phyloP scores from a whole-genome alignment of 306 rosid species.

The Dalbergia cochinchinensis region DNA sequence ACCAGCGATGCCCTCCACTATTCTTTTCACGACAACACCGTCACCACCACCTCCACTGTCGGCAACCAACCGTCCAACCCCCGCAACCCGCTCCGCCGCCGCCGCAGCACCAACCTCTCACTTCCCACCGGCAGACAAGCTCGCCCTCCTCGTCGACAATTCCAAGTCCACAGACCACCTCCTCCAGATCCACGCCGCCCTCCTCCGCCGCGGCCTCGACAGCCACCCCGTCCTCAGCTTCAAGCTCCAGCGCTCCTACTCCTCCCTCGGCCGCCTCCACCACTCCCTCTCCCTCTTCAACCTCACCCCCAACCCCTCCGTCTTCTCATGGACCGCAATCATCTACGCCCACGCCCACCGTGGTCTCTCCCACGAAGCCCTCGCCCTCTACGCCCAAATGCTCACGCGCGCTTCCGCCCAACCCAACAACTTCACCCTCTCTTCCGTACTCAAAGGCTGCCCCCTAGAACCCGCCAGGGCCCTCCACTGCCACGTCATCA shows the following conservation, averaged over 20 bases:
- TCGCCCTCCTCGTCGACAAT: slow-evolving; percentile 60
- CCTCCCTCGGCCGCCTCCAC: slow-evolving; percentile 72
- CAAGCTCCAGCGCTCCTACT: slow-evolving; percentile 90
- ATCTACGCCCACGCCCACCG: slow-evolving; percentile 66
- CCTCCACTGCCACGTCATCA: slow-evolving; percentile 68
- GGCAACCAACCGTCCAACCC: background rate
- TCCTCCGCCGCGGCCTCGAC: slow-evolving; percentile 69
- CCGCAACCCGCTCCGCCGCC: slow-evolving; percentile 1
- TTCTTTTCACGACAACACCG: slow-evolving; percentile 31
- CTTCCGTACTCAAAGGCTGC: slow-evolving; percentile 63
- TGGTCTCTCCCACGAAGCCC: slow-evolving; percentile 59
- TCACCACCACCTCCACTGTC: slow-evolving; percentile 38
- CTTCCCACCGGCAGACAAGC: slow-evolving; percentile 48
- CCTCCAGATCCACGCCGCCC: slow-evolving; percentile 71
- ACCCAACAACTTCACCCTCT: slow-evolving; percentile 80
- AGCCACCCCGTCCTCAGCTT: slow-evolving; percentile 73
- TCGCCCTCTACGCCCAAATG: slow-evolving; percentile 67
- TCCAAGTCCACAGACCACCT: slow-evolving; percentile 62
- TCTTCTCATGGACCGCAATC: slow-evolving; percentile 71
- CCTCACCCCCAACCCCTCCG: slow-evolving; percentile 57
- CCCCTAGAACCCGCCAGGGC: slow-evolving; percentile 48
- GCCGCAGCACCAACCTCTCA: slow-evolving; percentile 32
- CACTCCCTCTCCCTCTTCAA: slow-evolving; percentile 72
- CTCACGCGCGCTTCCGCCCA: slow-evolving; percentile 49
- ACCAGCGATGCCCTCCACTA: slow-evolving; percentile 46